A percentile compares a stretch with the other conserved stretches of the same genome.
Evolutionary conservation across 345 rosid species (phyloP).

Genomic region (Brassica incana): DNA sequence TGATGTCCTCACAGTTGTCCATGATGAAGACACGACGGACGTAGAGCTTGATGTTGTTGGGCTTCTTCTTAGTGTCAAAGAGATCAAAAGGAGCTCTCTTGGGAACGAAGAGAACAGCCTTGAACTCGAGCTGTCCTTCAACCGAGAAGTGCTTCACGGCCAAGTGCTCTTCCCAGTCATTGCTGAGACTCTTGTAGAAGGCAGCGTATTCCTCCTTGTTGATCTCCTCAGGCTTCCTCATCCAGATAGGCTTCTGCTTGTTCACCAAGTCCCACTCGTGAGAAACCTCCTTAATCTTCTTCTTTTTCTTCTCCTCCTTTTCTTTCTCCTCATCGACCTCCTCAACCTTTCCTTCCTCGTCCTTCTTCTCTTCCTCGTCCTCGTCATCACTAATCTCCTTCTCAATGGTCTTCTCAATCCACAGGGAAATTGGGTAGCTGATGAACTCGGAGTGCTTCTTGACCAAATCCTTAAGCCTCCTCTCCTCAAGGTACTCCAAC

Average conservation of each 20-base stretch:
- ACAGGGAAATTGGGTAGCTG: constrained; percentile 80
- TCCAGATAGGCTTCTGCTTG: constrained; percentile 96
- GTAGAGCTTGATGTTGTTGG: constrained; percentile 89
- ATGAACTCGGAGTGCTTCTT: constrained; percentile 96
- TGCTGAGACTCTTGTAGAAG: constrained; percentile 89
- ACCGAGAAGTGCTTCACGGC: constrained; percentile 89
- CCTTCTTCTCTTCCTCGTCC: constrained; percentile 83
- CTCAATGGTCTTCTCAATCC: constrained; percentile 89
- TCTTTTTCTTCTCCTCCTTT: constrained; percentile 77
- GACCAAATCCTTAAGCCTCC: constrained; percentile 76
- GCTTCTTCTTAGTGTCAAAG: constrained; percentile 89
- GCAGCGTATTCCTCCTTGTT: constrained; percentile 86
- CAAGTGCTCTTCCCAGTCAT: constrained; percentile 94
- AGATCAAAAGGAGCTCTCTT: constrained; percentile 93
- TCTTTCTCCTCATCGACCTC: constrained; percentile 77
- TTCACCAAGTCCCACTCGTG: constrained; percentile 81
- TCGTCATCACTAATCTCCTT: constrained; percentile 88
- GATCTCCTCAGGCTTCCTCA: constrained; percentile 96
- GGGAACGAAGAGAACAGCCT: constrained; percentile 85
- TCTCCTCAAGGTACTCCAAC: constrained; percentile 87
- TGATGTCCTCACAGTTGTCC: constrained; percentile 93
- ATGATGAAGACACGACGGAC: constrained; percentile 91
- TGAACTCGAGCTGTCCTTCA: constrained; percentile 95
- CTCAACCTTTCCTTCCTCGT: constrained; percentile 81
- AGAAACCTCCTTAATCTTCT: constrained; percentile 88